Conservation (phyloP, 768 basidiomycete genomes). For the Suillus spraguei region DNA sequence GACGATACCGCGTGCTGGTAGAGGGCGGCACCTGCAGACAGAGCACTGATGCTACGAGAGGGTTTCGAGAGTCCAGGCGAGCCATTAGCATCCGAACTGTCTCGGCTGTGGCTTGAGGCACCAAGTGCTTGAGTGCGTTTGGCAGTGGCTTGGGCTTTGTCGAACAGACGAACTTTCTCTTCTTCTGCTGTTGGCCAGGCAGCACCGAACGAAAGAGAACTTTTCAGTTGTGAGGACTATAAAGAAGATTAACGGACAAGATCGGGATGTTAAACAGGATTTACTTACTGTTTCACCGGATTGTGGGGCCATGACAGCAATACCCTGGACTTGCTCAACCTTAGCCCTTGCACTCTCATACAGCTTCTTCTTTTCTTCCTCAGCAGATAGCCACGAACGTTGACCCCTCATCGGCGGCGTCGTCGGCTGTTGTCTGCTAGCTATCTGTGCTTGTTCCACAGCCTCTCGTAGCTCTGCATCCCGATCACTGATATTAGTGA, state of each 20-base stretch:
- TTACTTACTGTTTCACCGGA: neutral
- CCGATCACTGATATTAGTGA: conserved; percentile 43
- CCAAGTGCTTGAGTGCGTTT: conserved; percentile 53
- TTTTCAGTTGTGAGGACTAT: conserved; percentile 18
- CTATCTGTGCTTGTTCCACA: conserved; percentile 41
- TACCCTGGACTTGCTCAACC: conserved; percentile 42
- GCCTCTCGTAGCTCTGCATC: conserved; percentile 39
- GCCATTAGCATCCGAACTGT: conserved; percentile 32
- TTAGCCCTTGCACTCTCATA: conserved; percentile 42
- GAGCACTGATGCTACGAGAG: conserved; percentile 16
- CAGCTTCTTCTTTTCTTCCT: conserved; percentile 45
- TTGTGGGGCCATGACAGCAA: conserved; percentile 23
- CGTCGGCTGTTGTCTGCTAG: conserved; percentile 26
- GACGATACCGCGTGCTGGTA: conserved; percentile 50
- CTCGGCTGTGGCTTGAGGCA: conserved; percentile 28
- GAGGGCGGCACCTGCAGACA: conserved; percentile 45
- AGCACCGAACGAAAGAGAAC: conserved; percentile 9
- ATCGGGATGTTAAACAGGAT: neutral
- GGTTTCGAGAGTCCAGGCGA: conserved; percentile 18
- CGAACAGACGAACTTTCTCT: conserved; percentile 73
- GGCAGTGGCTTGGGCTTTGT: conserved; percentile 69
- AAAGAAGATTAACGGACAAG: conserved; percentile 20
- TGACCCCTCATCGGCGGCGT: conserved; percentile 31
- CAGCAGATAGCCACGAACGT: conserved; percentile 35
- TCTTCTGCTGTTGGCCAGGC: conserved; percentile 72